These are phyloP conservation scores for Agrocybe praecox DNA, from an alignment of 768 basidiomycete genomes.

Conservation along the genomic window DNA sequence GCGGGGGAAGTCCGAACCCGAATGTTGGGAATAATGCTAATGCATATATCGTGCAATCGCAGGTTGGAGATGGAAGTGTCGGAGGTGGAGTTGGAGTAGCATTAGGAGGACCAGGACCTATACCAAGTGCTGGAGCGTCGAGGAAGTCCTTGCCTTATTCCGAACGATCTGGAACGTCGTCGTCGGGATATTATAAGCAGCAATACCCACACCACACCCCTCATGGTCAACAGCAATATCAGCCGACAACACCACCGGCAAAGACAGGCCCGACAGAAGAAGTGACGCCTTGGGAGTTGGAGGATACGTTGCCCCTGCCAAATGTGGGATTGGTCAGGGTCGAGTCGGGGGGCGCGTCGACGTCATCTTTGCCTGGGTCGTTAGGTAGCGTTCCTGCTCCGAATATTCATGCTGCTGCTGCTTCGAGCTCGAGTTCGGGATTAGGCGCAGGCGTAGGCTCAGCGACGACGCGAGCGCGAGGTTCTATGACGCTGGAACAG, in stretches of 20 bases:
- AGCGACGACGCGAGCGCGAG: conserved; percentile 2
- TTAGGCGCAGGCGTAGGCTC: not conserved
- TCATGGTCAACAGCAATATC: not conserved
- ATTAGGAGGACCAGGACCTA: not conserved
- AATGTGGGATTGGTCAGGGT: not conserved
- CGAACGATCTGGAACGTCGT: not conserved
- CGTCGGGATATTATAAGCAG: not conserved
- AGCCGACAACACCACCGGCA: not conserved
- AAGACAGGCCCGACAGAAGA: conserved; percentile 35
- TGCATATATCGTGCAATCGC: too few species aligned
- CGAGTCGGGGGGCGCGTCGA: not conserved
- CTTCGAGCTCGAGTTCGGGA: too few species aligned
- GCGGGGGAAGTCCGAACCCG: not conserved
- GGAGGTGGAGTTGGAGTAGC: not conserved
- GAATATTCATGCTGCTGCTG: too few species aligned
- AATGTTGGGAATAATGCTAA: not conserved
- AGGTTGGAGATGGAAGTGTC: too few species aligned
- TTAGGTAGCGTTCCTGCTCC: too few species aligned
- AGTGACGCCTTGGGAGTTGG: conserved; percentile 28
- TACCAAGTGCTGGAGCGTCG: not conserved
- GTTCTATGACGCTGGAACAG: conserved; percentile 27
- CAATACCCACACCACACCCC: too few species aligned
- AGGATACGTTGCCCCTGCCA: not conserved
- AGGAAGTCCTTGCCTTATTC: not conserved
- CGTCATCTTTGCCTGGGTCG: too few species aligned